Evolutionary conservation across 257 asterid genomes (phyloP), one percentile per base, ranked within the genome.

Genomic region (Nicotiana benthamiana): DNA sequence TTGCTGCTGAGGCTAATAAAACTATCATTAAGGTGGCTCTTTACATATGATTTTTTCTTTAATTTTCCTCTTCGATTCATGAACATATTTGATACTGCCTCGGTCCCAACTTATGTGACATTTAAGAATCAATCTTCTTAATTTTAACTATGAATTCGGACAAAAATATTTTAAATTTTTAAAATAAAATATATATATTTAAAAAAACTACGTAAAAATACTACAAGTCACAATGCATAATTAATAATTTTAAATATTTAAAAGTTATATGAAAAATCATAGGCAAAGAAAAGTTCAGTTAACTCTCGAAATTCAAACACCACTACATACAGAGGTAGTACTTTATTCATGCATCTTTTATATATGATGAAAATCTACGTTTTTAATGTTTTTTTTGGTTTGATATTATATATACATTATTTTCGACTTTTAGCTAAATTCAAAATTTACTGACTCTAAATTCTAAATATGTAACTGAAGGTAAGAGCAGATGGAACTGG

Each of bases 401-500:
- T 34, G 5, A 68, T 2, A 40, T 4, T 10, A 66, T 36, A 36
- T 5, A 34, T 36, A 36, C 6, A 36, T 36, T 40, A 8, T 36
- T 9, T 3, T 8, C 3, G 0, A 0, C 0, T 10, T 10, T 36
- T 67, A 40, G 9, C 11, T 40, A 1, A 68, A 34, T 0, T 46
- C 1, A 0, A 9, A 43, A 46, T 22, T 40, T 8, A 3, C 16
- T 72, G 22, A 72, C 7, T 72, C 24, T 72, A 43, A 24, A 46
- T 72, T 46, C 0, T 72, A 5, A 6, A 46, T 72, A 1, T 0
- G 4, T 9, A 0, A 24, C 1, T 0, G 0, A 82, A 48, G 10
- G 84, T 95, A 11, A 82, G 53, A 13, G 26, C 72, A 24, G 90
- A 84, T 1, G 97, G 98, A 13, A 77, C 83, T 1, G 96, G 97